Evolutionary conservation across 2,329 filamentous ascomycete species (phyloP), one percentile per base, ranked within the genome.

Genomic region (Talaromyces sp.): DNA sequence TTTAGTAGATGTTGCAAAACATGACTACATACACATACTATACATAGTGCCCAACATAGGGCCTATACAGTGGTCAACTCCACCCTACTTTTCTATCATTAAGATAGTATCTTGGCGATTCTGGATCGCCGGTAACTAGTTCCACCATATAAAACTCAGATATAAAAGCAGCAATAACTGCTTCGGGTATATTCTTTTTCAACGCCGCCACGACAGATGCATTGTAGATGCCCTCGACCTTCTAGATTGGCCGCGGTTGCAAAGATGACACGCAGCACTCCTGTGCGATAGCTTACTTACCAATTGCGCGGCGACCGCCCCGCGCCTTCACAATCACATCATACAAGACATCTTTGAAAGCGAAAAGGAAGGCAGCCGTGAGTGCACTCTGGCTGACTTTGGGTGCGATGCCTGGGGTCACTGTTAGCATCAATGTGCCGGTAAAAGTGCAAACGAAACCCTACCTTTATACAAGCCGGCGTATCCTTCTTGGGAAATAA

Each of bases 331-430:
- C 71, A 70, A 76, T 78, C 59, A 67, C 69, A 49, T 92, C 90
- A 74, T 98, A 99, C 6, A 99, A 84, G 7, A 92, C 91, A 73
- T 99, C 95, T 82, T 99, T 99, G 81, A 99, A 97, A 1, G 93
- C 95, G 74, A 99, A 99, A 62, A 99, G 81, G 78, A 98, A 92
- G 2, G 95, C 95, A 6, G 95, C 95, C 4, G 95, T 99, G 64
- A 99, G 84, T 53, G 98, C 95, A 73, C 93, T 97, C 80, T 99
- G 95, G 22, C 92, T 93, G 67, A 99, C 89, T 84, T 99, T 99
- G 68, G 95, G 92, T 25, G 88, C 92, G 72, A 99, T 96, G 59
- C 93, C 93, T 96, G 66, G 15, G 36, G 15, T 39, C 22, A 49
- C 15, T 42, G 27, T 62, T 44, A 62, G 39, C 17, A 15, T 13